phyloP scores from a whole-genome alignment of 345 rosid genomes.

The Leavenworthia alabamica region DNA sequence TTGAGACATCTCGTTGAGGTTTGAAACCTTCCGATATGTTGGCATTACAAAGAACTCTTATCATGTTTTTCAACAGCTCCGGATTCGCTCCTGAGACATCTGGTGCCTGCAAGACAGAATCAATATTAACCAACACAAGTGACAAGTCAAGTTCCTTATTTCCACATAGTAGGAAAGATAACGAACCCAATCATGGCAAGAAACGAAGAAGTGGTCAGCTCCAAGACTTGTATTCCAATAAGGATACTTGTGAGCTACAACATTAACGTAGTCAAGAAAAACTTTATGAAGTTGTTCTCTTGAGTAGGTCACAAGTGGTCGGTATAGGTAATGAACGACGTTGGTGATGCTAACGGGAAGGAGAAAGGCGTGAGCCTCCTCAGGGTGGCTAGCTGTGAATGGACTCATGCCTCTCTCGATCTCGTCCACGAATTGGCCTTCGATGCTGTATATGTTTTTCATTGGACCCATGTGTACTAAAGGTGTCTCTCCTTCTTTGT shows the following conservation, averaged over 20 bases:
- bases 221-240: slow-evolving; percentile 49
- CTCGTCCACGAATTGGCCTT: slow-evolving; percentile 53
- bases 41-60: slow-evolving; percentile 48
- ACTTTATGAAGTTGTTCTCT: slow-evolving; percentile 30
- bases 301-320: slow-evolving; percentile 29
- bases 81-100: slow-evolving; percentile 26
- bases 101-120: slow-evolving; percentile 36
- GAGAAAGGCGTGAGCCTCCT: slow-evolving; percentile 44
- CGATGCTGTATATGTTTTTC: slow-evolving; percentile 39
- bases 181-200: slow-evolving; percentile 60
- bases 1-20: slow-evolving; percentile 39
- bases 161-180: not conserved
- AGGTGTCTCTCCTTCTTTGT: slow-evolving; percentile 45
- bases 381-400: slow-evolving; percentile 36
- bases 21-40: slow-evolving; percentile 45
- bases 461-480: slow-evolving; percentile 39
- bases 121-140: not conserved
- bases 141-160: not conserved
- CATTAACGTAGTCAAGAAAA: slow-evolving; percentile 33
- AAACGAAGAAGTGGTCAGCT: slow-evolving; percentile 49
- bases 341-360: slow-evolving; percentile 40
- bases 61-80: slow-evolving; percentile 26
- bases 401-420: slow-evolving; percentile 33
- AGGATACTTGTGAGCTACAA: slow-evolving; percentile 39
- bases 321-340: slow-evolving; percentile 34